Conservation (phyloP, 768 basidiomycete genomes). For the Boletus vermiculosoides region DNA sequence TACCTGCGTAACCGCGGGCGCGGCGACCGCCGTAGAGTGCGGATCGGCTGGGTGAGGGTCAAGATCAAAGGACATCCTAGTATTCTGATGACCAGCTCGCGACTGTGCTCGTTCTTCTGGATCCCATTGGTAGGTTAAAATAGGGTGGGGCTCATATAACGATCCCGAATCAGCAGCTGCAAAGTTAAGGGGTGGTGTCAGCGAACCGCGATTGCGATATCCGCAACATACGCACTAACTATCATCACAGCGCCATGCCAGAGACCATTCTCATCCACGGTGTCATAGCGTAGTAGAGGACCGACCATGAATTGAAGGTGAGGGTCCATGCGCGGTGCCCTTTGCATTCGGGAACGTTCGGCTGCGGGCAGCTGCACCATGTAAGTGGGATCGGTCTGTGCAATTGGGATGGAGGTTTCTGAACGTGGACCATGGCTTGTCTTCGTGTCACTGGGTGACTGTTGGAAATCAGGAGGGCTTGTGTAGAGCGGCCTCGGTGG, state of each 20-base stretch:
- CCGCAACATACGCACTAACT: slow-evolving; percentile 64
- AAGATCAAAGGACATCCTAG: slow-evolving; percentile 48
- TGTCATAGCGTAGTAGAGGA: slow-evolving; percentile 88
- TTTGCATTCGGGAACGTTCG: slow-evolving; percentile 61
- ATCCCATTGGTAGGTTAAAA: slow-evolving; percentile 72
- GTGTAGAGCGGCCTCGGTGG: slow-evolving; percentile 40
- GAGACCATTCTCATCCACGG: slow-evolving; percentile 68
- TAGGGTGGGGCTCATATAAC: slow-evolving; percentile 71
- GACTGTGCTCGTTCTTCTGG: slow-evolving; percentile 40
- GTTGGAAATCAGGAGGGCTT: slow-evolving; percentile 6
- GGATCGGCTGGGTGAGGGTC: slow-evolving; percentile 77
- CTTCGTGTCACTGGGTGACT: slow-evolving; percentile 20
- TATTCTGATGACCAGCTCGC: slow-evolving; percentile 21
- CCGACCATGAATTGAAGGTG: slow-evolving; percentile 91
- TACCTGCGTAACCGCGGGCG: slow-evolving; percentile 1
- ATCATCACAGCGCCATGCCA: slow-evolving; percentile 90
- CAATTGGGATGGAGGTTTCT: slow-evolving; percentile 1
- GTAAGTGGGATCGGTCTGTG: slow-evolving; percentile 27
- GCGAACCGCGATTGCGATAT: background rate
- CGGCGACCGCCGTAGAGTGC: slow-evolving; percentile 45
- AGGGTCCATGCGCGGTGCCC: slow-evolving; percentile 70
- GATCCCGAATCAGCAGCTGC: slow-evolving; percentile 78
- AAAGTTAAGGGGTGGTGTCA: background rate
- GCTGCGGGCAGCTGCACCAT: slow-evolving; percentile 55
- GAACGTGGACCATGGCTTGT: slow-evolving; percentile 29